Percentiles rank a stretch among this genome's conserved stretches.
These are phyloP conservation scores for Nemania sp. DNA, from an alignment of 2,329 filamentous ascomycete genomes.

Conservation along the genomic window DNA sequence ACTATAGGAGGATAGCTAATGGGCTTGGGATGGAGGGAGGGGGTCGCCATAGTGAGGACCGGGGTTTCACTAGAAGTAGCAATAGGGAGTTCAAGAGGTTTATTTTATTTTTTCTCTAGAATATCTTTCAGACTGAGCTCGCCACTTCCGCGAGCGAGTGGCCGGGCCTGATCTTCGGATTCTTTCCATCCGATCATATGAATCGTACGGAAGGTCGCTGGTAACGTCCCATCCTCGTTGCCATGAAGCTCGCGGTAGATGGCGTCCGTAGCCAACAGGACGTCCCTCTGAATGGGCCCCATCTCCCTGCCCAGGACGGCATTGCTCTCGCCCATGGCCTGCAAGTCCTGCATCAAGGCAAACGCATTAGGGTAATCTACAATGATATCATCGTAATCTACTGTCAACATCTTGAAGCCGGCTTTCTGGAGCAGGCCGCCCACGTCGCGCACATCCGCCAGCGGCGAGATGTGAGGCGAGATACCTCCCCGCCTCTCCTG, in stretches of 20 bases:
- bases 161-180: constrained; percentile 75
- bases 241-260: constrained; percentile 90
- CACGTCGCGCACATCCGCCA: constrained; percentile 90
- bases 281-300: constrained; percentile 77
- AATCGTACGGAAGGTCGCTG: constrained; percentile 92
- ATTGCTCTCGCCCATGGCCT: constrained; percentile 95
- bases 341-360: constrained; percentile 88
- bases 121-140: constrained; percentile 89
- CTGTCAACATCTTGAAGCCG: constrained; percentile 93
- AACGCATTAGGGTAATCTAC: constrained; percentile 92
- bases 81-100: neutral
- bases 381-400: constrained; percentile 96
- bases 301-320: constrained; percentile 84
- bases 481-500: constrained; percentile 90
- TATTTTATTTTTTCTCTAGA: constrained; percentile 52
- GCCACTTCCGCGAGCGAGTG: constrained; percentile 81
- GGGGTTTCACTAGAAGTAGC: neutral
- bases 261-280: constrained; percentile 82
- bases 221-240: constrained; percentile 74
- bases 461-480: constrained; percentile 84
- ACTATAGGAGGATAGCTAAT: no score
- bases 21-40: no score
- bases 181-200: constrained; percentile 99
- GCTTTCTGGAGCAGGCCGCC: constrained; percentile 84
- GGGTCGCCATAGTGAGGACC: no score